phyloP scores from a whole-genome alignment of 2,329 filamentous ascomycete genomes.

The Talaromyces sp. region DNA sequence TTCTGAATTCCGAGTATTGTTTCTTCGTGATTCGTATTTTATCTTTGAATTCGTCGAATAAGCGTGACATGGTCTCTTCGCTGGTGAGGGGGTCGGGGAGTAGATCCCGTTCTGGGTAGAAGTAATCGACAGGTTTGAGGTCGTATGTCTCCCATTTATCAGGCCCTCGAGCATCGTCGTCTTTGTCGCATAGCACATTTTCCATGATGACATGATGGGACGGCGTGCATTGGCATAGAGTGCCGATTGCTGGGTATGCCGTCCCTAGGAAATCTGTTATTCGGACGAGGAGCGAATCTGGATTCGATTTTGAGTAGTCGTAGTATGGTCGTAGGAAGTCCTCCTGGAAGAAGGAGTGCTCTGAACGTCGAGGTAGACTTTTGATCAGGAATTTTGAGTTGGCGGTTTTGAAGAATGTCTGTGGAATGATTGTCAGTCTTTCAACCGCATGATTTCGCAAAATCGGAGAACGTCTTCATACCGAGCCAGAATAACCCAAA shows the following conservation, averaged over 20 bases:
- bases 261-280: slow-evolving; percentile 69
- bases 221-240: slow-evolving; percentile 60
- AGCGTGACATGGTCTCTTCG: slow-evolving; percentile 62
- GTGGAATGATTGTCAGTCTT: background rate
- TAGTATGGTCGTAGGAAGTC: slow-evolving; percentile 66
- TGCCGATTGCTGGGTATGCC: slow-evolving; percentile 58
- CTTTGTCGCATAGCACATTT: slow-evolving; percentile 65
- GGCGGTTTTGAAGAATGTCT: slow-evolving; percentile 68
- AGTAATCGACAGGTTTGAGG: slow-evolving; percentile 71
- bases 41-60: slow-evolving; percentile 67
- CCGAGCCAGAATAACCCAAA: slow-evolving; percentile 71
- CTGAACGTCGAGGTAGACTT: slow-evolving; percentile 66
- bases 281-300: slow-evolving; percentile 63
- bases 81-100: slow-evolving; percentile 63
- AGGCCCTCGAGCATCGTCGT: slow-evolving; percentile 41
- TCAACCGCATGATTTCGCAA: background rate
- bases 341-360: slow-evolving; percentile 67
- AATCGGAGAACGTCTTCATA: slow-evolving; percentile 27
- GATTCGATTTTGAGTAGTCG: slow-evolving; percentile 61
- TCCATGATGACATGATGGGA: slow-evolving; percentile 77
- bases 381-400: slow-evolving; percentile 70
- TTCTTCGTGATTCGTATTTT: slow-evolving; percentile 59
- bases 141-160: slow-evolving; percentile 69
- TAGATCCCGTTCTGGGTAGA: slow-evolving; percentile 72
- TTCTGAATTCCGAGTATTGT: slow-evolving; percentile 58